Conservation (phyloP, 495 filamentous ascomycete genomes). For the Penicilliopsis zonata region DNA sequence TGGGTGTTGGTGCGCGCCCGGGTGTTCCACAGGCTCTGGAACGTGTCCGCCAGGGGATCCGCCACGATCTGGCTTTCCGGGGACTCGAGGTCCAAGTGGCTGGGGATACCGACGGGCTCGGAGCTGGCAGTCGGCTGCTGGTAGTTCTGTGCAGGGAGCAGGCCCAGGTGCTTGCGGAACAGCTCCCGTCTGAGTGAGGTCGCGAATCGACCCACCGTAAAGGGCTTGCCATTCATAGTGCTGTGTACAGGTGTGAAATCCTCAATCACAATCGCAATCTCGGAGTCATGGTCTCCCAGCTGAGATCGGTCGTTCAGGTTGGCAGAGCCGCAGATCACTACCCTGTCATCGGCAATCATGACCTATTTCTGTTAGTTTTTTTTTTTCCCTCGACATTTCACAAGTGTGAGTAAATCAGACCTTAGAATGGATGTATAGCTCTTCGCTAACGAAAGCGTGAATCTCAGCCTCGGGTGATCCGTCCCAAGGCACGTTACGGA, state of each 20-base stretch:
- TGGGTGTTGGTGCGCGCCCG: constrained; percentile 72
- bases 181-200: constrained; percentile 71
- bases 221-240: constrained; percentile 59
- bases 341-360: constrained; percentile 80
- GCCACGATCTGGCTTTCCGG: constrained; percentile 59
- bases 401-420: constrained; percentile 15
- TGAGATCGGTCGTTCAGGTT: constrained; percentile 95
- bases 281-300: constrained; percentile 74
- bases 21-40: constrained; percentile 58
- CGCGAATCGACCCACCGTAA: constrained; percentile 68
- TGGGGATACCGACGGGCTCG: constrained; percentile 59
- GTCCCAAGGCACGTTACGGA: constrained; percentile 71
- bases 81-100: constrained; percentile 73
- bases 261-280: constrained; percentile 72
- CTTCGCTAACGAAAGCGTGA: constrained; percentile 80
- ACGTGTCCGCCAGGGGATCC: constrained; percentile 59
- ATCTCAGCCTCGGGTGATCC: constrained; percentile 59
- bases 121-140: constrained; percentile 57
- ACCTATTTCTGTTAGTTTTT: constrained; percentile 32
- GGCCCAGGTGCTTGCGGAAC: constrained; percentile 84
- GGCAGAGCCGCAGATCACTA: constrained; percentile 84
- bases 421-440: constrained; percentile 92
- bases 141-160: constrained; percentile 61
- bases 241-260: constrained; percentile 60
- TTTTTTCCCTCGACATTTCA: constrained; percentile 7